Base-by-base conservation (phyloP, 2,329 filamentous ascomycete species). In the Arthrinium phaeospermum region DNA sequence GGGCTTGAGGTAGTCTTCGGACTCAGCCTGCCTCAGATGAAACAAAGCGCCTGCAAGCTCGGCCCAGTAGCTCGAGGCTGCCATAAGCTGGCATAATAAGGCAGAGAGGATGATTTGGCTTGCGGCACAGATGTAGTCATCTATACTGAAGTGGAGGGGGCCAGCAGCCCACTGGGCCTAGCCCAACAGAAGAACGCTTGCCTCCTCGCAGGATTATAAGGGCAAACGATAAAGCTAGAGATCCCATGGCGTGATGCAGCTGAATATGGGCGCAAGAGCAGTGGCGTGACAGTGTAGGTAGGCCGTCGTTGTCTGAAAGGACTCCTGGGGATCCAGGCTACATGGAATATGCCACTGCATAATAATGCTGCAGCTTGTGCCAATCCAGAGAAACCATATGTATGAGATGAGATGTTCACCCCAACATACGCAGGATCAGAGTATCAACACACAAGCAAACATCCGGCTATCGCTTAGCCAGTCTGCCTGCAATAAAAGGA, bases 21-120 rank as follows among this genome's bases (percentile, higher is more conserved):
- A 61, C 30, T 37, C 34, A 64, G 57, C 57, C 57, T 41, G 57
- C 57, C n/a, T 41, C 34, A 64, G 57, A 64, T 64, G 57, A 64
- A 64, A 64, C 57, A 41, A 6, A 64, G 34, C 57, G 34, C 8
- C 57, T 64, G 57, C 57, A 64, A 41, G 19, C 57, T 64, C 57
- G 19, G 19, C 10, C 8, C 19, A 24, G 19, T 64, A 41, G 57
- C 22, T 41, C 30, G 57, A 64, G 13, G 19, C 57, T 41, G 57
- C 30, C 34, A 64, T 64, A 24, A 64, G 34, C 30, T 64, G 34
- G 57, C 30, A 64, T 24, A 8, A 64, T 64, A n/a, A 64, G 30
- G 57, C 57, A 64, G 34, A n/a, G 57, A 64, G 57, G 30, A 41
- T 64, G 30, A n/a, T 24, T 64, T 64, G 34, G 10, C 22, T 41